Base-by-base conservation (phyloP, 305 asterid species). In the Fraxinus paxiana region DNA sequence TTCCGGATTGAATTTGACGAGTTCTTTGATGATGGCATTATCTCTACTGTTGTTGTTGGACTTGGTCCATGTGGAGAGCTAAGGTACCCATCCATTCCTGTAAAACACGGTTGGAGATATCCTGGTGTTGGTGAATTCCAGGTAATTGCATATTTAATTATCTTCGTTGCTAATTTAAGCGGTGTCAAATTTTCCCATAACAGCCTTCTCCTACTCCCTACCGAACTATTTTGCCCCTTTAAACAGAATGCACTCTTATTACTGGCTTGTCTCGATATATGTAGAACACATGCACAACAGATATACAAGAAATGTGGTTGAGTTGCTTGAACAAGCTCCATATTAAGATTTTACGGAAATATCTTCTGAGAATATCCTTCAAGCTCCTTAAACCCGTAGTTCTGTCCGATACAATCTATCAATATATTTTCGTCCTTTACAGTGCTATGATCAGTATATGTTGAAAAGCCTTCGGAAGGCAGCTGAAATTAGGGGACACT, bases 61-160 rank as follows among this genome's bases (percentile, higher is more conserved):
- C 90, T 93, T 73, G 93, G 95, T 69, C 98, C 96, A 6, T 88
- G 95, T 79, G 95, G 93, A 75, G 97, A 93, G 87, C 84, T 93
- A 82, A 87, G 93, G 79, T 93, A 89, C 86, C 95, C 96, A 80
- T 87, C 88, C 80, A 86, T 87, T 78, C 93, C 95, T 73, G 89
- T 88, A 71, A 90, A 91, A 80, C 93, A 89, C 81, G 96, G 97
- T 69, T 87, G 92, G 96, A 86, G 91, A 81, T 90, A 90, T 84
- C 94, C 97, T 54, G 97, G 97, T 78, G 85, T 93, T 79, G 97
- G 97, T 73, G 97, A 93, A 85, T 93, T 93, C 87, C 95, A 93
- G 97, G 97, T 90, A 86, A 81, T 78, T 28, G 41, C 43, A n/a
- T 70, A 70, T 33, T 6, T 31, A 31, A 30, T 15, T 70, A 33